These are phyloP conservation scores for Physcomitrium patens DNA, from an alignment of 225 moss, liverwort and hornwort species.

Conservation along the genomic window DNA sequence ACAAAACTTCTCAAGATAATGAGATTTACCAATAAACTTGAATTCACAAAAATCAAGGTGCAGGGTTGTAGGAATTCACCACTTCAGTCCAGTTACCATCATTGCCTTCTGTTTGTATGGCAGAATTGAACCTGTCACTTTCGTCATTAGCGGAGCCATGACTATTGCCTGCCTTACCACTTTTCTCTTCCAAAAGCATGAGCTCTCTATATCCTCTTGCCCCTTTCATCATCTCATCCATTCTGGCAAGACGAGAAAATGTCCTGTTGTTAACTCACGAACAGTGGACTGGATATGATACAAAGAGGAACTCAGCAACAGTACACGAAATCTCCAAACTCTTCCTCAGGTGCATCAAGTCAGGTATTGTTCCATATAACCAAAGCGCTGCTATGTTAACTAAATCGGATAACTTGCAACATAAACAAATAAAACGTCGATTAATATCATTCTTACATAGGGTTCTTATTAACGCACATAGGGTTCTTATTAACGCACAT, in stretches of 20 bases:
- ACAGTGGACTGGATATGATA: no score
- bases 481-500: no score
- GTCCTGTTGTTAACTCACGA: conserved; percentile 20
- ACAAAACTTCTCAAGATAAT: not conserved
- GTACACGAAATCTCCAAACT: no score
- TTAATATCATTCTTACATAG: no score
- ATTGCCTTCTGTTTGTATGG: conserved; percentile 38
- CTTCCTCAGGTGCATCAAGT: no score
- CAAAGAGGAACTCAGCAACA: no score
- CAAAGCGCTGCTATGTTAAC: no score
- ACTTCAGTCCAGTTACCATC: conserved; percentile 53
- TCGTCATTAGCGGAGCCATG: conserved; percentile 42
- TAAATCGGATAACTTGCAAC: no score
- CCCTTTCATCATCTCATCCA: conserved; percentile 77
- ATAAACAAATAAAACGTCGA: no score
- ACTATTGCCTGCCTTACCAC: conserved; percentile 32
- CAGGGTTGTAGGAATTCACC: conserved; percentile 41
- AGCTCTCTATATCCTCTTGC: conserved; percentile 59
- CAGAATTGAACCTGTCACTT: conserved; percentile 22
- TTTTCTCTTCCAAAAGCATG: conserved; percentile 43
- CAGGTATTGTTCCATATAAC: no score
- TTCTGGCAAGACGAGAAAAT: conserved; percentile 36
- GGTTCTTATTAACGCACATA: no score
- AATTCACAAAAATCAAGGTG: not conserved
- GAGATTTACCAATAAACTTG: conserved; percentile 5